Evolutionary conservation across 176 grass and related monocot genomes (phyloP).

Genomic region (Eleusine indica): DNA sequence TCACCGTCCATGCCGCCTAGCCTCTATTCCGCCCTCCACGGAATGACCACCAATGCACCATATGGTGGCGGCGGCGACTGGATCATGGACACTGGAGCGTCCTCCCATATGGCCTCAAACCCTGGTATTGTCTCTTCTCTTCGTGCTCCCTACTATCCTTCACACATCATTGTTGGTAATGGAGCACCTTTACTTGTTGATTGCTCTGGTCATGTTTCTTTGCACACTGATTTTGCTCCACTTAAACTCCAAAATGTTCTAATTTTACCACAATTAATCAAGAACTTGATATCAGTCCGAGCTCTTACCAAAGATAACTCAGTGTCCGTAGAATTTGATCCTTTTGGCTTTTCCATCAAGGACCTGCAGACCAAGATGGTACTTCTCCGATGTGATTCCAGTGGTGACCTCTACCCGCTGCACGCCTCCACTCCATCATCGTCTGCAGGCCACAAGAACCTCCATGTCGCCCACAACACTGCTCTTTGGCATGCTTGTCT

Average conservation of each 20-base stretch:
- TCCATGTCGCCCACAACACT: neutral
- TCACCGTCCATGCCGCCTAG: too few relatives aligned
- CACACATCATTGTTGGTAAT: neutral
- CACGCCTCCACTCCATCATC: neutral
- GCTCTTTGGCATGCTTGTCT: neutral
- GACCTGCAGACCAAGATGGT: neutral
- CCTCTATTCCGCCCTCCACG: neutral
- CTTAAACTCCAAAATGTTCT: neutral
- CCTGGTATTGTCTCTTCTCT: neutral
- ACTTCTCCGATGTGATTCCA: neutral
- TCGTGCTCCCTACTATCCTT: too few relatives aligned
- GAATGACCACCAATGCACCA: neutral
- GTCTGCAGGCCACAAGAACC: too few relatives aligned
- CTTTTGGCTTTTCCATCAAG: neutral
- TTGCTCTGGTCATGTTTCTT: fast-evolving
- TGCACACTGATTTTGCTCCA: neutral
- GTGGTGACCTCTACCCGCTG: neutral
- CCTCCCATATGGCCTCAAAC: too few relatives aligned
- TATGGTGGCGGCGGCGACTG: neutral
- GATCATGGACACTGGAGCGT: neutral
- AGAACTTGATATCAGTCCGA: neutral
- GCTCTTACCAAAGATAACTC: neutral
- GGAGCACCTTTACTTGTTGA: neutral
- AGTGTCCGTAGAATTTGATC: neutral
- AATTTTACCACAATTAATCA: neutral